Evolutionary conservation across 768 basidiomycete genomes (phyloP).

Genomic region (Phylloporus scabripes): DNA sequence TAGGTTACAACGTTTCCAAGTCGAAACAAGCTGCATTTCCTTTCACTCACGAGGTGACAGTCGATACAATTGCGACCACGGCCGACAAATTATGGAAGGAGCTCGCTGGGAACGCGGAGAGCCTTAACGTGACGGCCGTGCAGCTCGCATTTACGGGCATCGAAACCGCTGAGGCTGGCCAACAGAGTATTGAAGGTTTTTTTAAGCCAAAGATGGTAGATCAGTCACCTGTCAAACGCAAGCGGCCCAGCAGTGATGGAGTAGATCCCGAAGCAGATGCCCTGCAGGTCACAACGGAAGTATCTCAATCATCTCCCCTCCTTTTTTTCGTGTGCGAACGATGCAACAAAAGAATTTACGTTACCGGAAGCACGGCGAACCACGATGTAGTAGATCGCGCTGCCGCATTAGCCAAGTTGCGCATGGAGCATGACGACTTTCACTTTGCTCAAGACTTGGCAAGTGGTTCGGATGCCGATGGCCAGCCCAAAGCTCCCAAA

Average conservation of each 20-base stretch:
- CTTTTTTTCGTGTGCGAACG: slow-evolving; percentile 52
- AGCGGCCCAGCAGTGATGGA: slow-evolving; percentile 29
- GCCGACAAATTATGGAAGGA: slow-evolving; percentile 87
- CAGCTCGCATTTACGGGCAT: slow-evolving; percentile 74
- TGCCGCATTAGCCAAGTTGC: slow-evolving; percentile 39
- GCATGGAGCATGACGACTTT: slow-evolving; percentile 80
- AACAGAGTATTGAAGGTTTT: slow-evolving; percentile 85
- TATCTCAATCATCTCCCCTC: neutral
- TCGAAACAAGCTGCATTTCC: slow-evolving; percentile 90
- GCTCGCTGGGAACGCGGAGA: slow-evolving; percentile 52
- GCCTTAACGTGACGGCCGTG: slow-evolving; percentile 68
- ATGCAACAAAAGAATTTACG: slow-evolving; percentile 45
- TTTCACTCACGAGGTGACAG: slow-evolving; percentile 65
- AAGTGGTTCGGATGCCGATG: slow-evolving; percentile 30
- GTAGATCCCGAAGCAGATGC: neutral
- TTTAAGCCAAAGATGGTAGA: slow-evolving; percentile 40
- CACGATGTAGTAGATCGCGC: slow-evolving; percentile 23
- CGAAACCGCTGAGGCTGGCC: slow-evolving; percentile 69
- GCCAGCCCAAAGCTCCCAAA: slow-evolving; percentile 19
- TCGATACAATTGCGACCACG: slow-evolving; percentile 69
- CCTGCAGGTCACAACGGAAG: neutral
- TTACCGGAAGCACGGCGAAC: slow-evolving; percentile 21
- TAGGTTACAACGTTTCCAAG: slow-evolving; percentile 60
- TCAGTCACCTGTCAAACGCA: slow-evolving; percentile 33
- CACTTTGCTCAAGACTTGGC: slow-evolving; percentile 82